Base-by-base conservation (phyloP, 257 asterid species). In the Thymus quinquecostatus region DNA sequence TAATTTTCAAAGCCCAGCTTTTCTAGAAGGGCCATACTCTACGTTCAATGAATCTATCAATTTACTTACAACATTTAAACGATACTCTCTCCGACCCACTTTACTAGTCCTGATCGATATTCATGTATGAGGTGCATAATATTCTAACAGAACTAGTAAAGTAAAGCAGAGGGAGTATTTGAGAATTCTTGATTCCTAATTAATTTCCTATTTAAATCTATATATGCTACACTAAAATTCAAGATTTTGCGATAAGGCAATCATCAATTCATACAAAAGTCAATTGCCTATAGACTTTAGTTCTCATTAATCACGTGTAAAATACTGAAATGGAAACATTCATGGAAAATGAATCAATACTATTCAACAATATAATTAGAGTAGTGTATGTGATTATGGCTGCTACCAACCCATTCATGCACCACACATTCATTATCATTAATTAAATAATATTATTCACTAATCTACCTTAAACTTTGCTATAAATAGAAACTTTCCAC, bases 31-130 rank as follows among this genome's bases (percentile, higher is more conserved):
- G 74, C 69, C 28, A 40, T 21, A 21, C 21, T 21, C 32, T 49
- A 5, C 34, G n/a, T 77, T 71, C 81, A 71, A 77, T 68, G 77
- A 67, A 77, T 51, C 61, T 36, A 38, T 29, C 41, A 12, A 48
- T 47, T 21, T 21, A 21, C 21, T 21, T 21, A 21, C 21, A 21
- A 21, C 21, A 21, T 21, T 21, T 21, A 21, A 21, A 21, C 21
- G 21, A 21, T 21, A 21, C 21, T 21, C 21, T 21, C 21, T 21
- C 21, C 0, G 21, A 21, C 21, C 21, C 21, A 21, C 21, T 21
- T 21, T 21, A 21, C 21, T 21, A 21, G 21, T 21, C 21, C 21
- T 21, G 21, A 21, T 21, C 21, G 21, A 21, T 21, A 21, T 21
- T 21, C 21, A 21, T 21, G 21, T 21, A 21, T 21, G 21, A 21